Evolutionary conservation across 768 basidiomycete genomes (phyloP), one percentile per base, ranked within the genome.

Genomic region (Serendipita vermifera): DNA sequence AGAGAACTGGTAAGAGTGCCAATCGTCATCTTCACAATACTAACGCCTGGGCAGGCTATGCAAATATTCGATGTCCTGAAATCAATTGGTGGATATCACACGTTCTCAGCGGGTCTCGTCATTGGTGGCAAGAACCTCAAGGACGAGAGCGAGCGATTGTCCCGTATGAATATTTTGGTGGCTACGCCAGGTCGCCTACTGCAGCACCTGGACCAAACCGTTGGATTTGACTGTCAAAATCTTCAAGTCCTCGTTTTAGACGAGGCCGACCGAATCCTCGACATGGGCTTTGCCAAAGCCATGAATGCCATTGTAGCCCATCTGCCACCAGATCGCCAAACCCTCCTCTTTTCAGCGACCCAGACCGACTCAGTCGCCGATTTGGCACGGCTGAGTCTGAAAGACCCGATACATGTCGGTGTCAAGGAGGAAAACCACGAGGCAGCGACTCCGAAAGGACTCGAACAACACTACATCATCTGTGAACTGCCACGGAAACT

Each of bases 151-250:
- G 92, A 93, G 20, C 76, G 94, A 5, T 69, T 99, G 38, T 76
- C 83, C 7, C 77, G 88, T 38, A 98, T 98, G 92, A 99, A 99
- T 63, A 96, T 99, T 57, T 78, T 99, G n/a, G 88, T 99, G 14
- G 94, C 94, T 2, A 98, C 94, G 3, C 94, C 94, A 3, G 94
- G 94, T 24, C 78, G 94, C 40, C 73, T 99, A 38, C 72, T 99
- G 40, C 96, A 99, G 63, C 96, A 99, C 67, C 87, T 99, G 85
- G 96, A 98, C 66, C 92, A 97, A 68, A 98, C 96, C 2, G 78
- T 92, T 55, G 93, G 93, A 1, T 96, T 99, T 60, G 91, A 92
- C 57, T 81, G 82, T 26, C 83, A 85, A 60, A 89, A 90, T 64
- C 71, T 99, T n/a, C 92, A 97, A 67, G 65, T 93, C 31, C 78